phyloP scores from a whole-genome alignment of 2,329 filamentous ascomycete species.

The Fusarium praegraminearum region DNA sequence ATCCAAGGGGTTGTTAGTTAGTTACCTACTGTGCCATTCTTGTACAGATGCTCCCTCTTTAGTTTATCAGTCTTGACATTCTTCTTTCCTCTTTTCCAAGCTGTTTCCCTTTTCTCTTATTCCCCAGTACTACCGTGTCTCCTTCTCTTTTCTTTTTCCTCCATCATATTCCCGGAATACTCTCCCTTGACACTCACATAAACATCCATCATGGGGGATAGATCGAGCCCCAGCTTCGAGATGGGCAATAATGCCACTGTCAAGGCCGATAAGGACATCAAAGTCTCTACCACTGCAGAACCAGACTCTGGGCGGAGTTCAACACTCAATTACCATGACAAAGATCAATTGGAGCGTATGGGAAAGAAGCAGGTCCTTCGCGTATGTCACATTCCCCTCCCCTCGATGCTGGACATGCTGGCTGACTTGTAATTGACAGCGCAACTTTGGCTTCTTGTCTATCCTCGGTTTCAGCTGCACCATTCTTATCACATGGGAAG shows the following conservation, averaged over 20 bases:
- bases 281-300: constrained; percentile 27
- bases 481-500: constrained; percentile 67
- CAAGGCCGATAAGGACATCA: constrained; percentile 24
- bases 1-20: constrained; percentile 7
- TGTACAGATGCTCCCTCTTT: neutral
- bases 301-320: constrained; percentile 35
- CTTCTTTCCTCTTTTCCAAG: constrained; percentile 1
- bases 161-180: neutral
- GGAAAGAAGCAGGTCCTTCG: constrained; percentile 49
- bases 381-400: neutral
- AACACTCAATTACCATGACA: constrained; percentile 36
- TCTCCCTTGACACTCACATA: neutral
- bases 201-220: constrained; percentile 35
- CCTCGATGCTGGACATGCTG: fast-evolving
- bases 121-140: neutral
- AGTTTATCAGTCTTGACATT: neutral
- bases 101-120: neutral
- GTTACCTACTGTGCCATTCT: neutral
- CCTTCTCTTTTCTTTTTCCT: no score
- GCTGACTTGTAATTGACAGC: constrained; percentile 43
- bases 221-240: constrained; percentile 41
- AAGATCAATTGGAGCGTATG: constrained; percentile 45
- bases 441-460: constrained; percentile 63
- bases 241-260: constrained; percentile 39
- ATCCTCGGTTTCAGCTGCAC: constrained; percentile 66